A percentile compares a stretch with the other conserved stretches of the same genome.
These are phyloP conservation scores for Corymbia citriodora DNA, from an alignment of 441 rosid species.

Conservation along the genomic window DNA sequence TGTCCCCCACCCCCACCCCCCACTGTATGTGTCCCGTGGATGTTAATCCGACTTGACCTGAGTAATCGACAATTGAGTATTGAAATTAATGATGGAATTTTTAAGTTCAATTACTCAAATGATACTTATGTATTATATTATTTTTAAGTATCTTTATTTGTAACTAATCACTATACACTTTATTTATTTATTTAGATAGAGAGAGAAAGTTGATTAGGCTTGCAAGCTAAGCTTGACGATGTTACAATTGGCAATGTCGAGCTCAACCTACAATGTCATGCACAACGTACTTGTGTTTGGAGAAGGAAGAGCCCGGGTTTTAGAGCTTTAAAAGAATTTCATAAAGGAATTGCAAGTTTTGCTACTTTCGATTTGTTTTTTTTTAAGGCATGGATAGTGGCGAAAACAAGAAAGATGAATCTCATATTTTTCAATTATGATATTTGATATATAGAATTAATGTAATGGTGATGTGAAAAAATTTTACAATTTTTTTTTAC, in stretches of 20 bases:
- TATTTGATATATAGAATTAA: background rate
- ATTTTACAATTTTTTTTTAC: background rate
- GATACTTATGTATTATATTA: background rate
- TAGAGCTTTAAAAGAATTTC: too few species aligned
- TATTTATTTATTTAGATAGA: background rate
- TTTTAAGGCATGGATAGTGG: too few species aligned
- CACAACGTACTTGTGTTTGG: rapidly evolving
- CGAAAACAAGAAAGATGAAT: background rate
- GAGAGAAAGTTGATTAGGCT: background rate
- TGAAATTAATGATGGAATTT: background rate
- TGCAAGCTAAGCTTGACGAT: background rate
- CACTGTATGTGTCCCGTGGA: background rate
- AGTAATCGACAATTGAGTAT: background rate
- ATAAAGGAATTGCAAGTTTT: too few species aligned
- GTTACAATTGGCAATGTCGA: background rate
- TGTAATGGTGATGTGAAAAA: background rate
- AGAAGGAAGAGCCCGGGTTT: background rate
- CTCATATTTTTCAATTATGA: background rate
- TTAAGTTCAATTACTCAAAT: background rate
- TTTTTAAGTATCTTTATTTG: background rate
- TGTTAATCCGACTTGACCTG: background rate
- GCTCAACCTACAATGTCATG: background rate
- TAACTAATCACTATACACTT: rapidly evolving
- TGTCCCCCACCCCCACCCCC: too few species aligned
- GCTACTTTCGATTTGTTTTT: too few species aligned